Percentiles rank a stretch among this genome's conserved stretches.
phyloP scores from a whole-genome alignment of 257 asterid species.

The Dorcoceras hygrometricum region DNA sequence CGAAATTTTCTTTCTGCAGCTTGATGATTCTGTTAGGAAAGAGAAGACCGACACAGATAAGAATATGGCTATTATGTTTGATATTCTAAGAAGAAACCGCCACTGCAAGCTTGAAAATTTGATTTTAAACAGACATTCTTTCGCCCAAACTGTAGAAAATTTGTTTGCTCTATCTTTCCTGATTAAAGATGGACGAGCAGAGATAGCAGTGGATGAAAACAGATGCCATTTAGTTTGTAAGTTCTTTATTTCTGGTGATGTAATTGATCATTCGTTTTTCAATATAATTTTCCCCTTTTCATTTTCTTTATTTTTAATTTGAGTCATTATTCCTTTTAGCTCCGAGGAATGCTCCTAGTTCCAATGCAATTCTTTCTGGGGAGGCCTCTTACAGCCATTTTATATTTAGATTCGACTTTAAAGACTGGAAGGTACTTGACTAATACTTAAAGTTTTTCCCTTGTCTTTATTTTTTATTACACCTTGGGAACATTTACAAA shows the following conservation, averaged over 20 bases:
- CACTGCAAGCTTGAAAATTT: constrained; percentile 67
- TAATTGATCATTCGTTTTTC: background rate
- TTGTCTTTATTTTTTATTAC: constrained; percentile 2
- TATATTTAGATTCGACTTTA: constrained; percentile 72
- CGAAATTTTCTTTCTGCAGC: constrained; percentile 40
- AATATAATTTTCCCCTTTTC: constrained; percentile 8
- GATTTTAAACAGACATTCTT: constrained; percentile 62
- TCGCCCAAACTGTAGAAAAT: constrained; percentile 94
- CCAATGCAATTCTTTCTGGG: constrained; percentile 64
- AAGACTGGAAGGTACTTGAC: constrained; percentile 81
- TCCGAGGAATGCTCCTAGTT: constrained; percentile 87
- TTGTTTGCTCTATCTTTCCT: constrained; percentile 89
- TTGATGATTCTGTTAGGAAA: constrained; percentile 41
- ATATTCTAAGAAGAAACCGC: constrained; percentile 56
- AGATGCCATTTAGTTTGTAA: constrained; percentile 74
- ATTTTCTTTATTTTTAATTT: constrained; percentile 1
- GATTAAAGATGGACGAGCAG: constrained; percentile 87
- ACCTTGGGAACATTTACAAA: background rate
- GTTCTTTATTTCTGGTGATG: constrained; percentile 22
- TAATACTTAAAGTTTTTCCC: constrained; percentile 9
- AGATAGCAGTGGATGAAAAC: constrained; percentile 51
- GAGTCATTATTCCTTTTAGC: constrained; percentile 39
- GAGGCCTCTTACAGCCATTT: constrained; percentile 69
- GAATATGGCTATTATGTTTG: constrained; percentile 87
- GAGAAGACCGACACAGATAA: constrained; percentile 83